Evolutionary conservation across 1,139 yeast species (phyloP).

Genomic region (Sugiyamaella xylanicola): DNA sequence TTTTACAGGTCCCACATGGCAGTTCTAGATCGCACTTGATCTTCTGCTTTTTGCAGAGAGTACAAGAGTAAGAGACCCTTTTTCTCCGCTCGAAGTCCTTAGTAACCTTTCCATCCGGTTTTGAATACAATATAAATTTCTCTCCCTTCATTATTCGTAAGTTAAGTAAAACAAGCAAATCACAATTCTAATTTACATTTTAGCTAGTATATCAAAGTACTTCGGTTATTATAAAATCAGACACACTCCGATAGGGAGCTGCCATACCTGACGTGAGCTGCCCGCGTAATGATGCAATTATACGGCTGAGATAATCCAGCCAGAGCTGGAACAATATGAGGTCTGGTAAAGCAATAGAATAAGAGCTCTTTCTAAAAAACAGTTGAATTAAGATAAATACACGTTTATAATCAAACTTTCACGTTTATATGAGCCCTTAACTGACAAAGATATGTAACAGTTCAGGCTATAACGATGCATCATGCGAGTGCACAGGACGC

Average conservation of each 20-base stretch:
- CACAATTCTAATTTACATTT: constrained; percentile 1
- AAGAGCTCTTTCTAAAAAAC: too few relatives aligned
- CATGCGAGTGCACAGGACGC: too few relatives aligned
- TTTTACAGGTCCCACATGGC: constrained; percentile 23
- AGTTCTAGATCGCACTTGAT: constrained; percentile 22
- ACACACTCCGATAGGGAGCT: background rate
- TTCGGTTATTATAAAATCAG: background rate
- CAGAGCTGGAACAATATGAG: background rate
- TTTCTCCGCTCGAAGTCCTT: constrained; percentile 24
- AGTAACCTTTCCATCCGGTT: constrained; percentile 23
- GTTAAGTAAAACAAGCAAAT: background rate
- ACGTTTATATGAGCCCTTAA: too few relatives aligned
- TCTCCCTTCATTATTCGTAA: constrained; percentile 14
- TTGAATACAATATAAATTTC: constrained; percentile 23
- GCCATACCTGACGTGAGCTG: constrained; percentile 10
- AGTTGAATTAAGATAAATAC: too few relatives aligned
- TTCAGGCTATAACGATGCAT: too few relatives aligned
- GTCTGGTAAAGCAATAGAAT: background rate
- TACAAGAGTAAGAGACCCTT: constrained; percentile 20
- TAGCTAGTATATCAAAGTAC: background rate
- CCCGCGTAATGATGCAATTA: constrained; percentile 14
- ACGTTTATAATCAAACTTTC: too few relatives aligned
- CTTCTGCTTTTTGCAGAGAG: constrained; percentile 21
- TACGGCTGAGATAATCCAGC: constrained; percentile 6
- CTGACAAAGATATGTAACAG: too few relatives aligned